Conservation (phyloP, 2,329 filamentous ascomycete genomes). For the Camillea tinctor region DNA sequence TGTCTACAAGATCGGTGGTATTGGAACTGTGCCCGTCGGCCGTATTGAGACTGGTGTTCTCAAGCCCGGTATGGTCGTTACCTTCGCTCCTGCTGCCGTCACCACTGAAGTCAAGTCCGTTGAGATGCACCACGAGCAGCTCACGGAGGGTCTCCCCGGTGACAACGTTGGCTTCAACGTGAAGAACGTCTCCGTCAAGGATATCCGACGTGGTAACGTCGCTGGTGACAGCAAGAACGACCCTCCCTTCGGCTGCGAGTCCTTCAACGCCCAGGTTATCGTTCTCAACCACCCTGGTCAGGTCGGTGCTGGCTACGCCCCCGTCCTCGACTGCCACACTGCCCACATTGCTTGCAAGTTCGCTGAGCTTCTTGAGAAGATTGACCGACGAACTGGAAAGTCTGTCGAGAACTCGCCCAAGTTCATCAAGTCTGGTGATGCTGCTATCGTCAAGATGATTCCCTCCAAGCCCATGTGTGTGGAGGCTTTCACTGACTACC, state of each 20-base stretch:
- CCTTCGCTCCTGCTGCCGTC: slow-evolving; percentile 97
- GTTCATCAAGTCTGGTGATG: slow-evolving; percentile 99
- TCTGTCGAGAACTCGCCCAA: slow-evolving; percentile 87
- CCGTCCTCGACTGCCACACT: slow-evolving; percentile 99
- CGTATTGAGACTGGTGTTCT: slow-evolving; percentile 99
- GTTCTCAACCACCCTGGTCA: slow-evolving; percentile 99
- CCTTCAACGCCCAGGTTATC: slow-evolving; percentile 99
- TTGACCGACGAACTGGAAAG: slow-evolving; percentile 99
- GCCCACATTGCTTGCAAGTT: slow-evolving; percentile 99
- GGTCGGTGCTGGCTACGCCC: slow-evolving; percentile 98
- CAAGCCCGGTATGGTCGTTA: slow-evolving; percentile 90
- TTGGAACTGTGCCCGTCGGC: slow-evolving; percentile 98
- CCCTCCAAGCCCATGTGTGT: slow-evolving; percentile 99
- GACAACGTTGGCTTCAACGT: slow-evolving; percentile 99
- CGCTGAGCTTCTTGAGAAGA: slow-evolving; percentile 98
- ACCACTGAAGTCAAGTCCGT: slow-evolving; percentile 99
- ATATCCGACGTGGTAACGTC: slow-evolving; percentile 99
- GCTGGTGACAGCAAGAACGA: slow-evolving; percentile 99
- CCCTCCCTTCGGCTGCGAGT: slow-evolving; percentile 82
- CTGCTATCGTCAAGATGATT: slow-evolving; percentile 99
- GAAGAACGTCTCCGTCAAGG: slow-evolving; percentile 99
- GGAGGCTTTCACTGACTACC: slow-evolving; percentile 99
- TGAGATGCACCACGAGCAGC: slow-evolving; percentile 99
- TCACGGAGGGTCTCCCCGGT: slow-evolving; percentile 89
- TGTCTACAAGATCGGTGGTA: slow-evolving; percentile 99